Base-by-base conservation (phyloP, 495 filamentous ascomycete species). In the Xylona heveae region DNA sequence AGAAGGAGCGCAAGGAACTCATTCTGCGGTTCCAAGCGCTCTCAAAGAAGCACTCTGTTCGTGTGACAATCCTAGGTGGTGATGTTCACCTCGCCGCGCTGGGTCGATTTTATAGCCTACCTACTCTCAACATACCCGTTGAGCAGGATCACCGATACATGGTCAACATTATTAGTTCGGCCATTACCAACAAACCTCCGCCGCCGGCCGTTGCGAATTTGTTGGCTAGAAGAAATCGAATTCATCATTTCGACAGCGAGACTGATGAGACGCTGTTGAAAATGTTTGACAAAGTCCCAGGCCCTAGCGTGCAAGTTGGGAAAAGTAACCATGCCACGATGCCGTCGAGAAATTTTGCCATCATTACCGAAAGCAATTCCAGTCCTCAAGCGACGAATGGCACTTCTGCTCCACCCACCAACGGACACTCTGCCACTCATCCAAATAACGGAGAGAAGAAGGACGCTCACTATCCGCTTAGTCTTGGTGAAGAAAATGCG, bases 151-250 rank as follows among this genome's bases (percentile, higher is more conserved):
- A 65, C 39, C 57, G 77, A 8, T 83, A 71, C 51, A 81, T 80
- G 54, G 62, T 66, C 36, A 81, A 82, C 43, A 57, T 83, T 36
- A 61, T 83, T 45, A 74, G 68, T 36, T 70, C 62, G 19, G 77
- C 77, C 28, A 90, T 95, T 48, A 84, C 83, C 39, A 93, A 94
- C 58, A 88, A 91, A 54, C 85, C 85, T 5, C 85, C 85, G 1
- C 82, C 85, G 12, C 61, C 62, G 40, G 74, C 82, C 1, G 78
- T 95, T n/a, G 81, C 83, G 22, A 84, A 91, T 42, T 59, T 95
- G 6, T 58, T 95, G 10, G 77, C 81, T 2, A 56, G 70, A 28
- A 56, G 82, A 27, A 94, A 95, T 58, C 92, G 84, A 53, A 76
- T 93, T 36, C 84, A 94, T 46, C 81, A 85, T 45, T 58, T 93